Evolutionary conservation across 2,329 filamentous ascomycete species (phyloP), one percentile per base, ranked within the genome.

Genomic region (Pseudogymnoascus sp.): DNA sequence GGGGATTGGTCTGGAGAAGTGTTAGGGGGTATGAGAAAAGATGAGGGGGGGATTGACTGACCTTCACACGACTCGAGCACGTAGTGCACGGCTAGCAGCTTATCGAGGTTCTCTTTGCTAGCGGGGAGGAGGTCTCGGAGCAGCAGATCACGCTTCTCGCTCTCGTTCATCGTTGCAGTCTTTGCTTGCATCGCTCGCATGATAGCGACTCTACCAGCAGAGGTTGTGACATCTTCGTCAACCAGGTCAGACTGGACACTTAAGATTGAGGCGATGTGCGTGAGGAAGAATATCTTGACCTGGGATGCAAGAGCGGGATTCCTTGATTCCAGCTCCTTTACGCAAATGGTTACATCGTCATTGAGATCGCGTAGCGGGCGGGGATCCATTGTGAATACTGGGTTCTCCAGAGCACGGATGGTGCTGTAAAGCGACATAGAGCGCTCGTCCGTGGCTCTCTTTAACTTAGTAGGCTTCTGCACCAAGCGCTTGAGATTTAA

Each of bases 21-120:
- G 38, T 39, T 39, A 39, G 38, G 38, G n/a, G 8, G 38, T n/a
- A n/a, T 17, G 8, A n/a, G 38, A 21, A 21, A 21, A 21, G 42
- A 39, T 33, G 10, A 21, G 8, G 17, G 41, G 21, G 33, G n/a
- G 36, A 29, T 27, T 33, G 25, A 62, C 63, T 58, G 65, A 71
- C 70, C 70, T 62, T 70, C 66, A 59, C 71, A 68, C 3, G 66
- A 64, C 17, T 59, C 51, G 31, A 73, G 69, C 9, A 71, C 55
- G 48, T 69, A 59, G 62, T 66, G 68, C 0, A 62, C 21, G 13
- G 68, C 66, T 13, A 72, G 59, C 2, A 72, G 35, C 36, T 66
- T 69, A 38, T 72, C 71, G 5, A 71, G 58, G 36, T 62, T 60
- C 8, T 27, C 39, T 15, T 66, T 36, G 1, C 61, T 62, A 12